A percentile compares a stretch with the other conserved stretches of the same genome.
Conservation (phyloP, 805 yeast species). For the Starmerella bombicola region DNA sequence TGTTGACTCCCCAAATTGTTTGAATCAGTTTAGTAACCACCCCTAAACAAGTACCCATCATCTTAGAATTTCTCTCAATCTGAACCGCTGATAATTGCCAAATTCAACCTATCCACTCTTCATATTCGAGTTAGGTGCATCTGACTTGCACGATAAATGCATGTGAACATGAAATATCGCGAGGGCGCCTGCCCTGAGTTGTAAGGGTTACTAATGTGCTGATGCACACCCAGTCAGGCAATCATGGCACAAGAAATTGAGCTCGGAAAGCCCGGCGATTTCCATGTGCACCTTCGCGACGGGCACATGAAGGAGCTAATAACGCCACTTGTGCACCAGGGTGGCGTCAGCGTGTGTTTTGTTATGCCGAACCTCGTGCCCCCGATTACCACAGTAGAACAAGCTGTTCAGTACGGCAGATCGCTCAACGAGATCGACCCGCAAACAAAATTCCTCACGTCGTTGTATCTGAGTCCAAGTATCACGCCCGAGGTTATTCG, state of each 20-base stretch:
- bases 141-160: too few relatives aligned
- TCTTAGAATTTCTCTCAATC: too few relatives aligned
- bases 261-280: slow-evolving; percentile 42
- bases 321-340: slow-evolving; percentile 78
- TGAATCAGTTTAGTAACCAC: too few relatives aligned
- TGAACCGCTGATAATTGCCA: too few relatives aligned
- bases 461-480: slow-evolving; percentile 65
- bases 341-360: slow-evolving; percentile 85
- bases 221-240: too few relatives aligned
- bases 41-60: too few relatives aligned
- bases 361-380: slow-evolving; percentile 95
- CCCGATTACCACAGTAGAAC: slow-evolving; percentile 67
- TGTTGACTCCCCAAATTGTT: too few relatives aligned
- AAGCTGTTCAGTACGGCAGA: slow-evolving; percentile 57
- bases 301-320: slow-evolving; percentile 86
- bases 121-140: too few relatives aligned
- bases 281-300: slow-evolving; percentile 93
- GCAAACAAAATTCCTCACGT: slow-evolving; percentile 78
- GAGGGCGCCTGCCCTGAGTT: too few relatives aligned
- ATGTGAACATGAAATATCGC: too few relatives aligned
- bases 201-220: too few relatives aligned
- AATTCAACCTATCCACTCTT: too few relatives aligned
- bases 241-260: slow-evolving; percentile 19
- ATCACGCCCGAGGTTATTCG: slow-evolving; percentile 77
- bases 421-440: slow-evolving; percentile 57